Evolutionary conservation across 1,284 basidiomycete species (phyloP), one percentile per base, ranked within the genome.

Genomic region (Moesziomyces sp.): DNA sequence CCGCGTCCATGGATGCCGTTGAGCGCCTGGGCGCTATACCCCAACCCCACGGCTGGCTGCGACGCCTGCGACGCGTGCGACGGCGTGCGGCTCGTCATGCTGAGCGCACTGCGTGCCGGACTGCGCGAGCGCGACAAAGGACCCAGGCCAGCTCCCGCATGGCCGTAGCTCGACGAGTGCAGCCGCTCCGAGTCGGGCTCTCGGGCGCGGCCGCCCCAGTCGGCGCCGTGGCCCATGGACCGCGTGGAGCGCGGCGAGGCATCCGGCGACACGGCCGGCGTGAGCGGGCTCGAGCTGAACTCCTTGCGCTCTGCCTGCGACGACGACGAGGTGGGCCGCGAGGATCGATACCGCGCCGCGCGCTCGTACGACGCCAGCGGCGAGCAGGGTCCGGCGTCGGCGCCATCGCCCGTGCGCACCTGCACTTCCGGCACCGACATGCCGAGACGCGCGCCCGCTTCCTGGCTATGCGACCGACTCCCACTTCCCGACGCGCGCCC

Each of bases 1-100:
- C 82, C 82, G 24, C 74, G 74, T 5, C 82, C 81, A 24, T 73
- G 58, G 19, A 82, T 78, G 42, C 71, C 56, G 49, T 68, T 62
- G 24, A 50, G n/a, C 11, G 26, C 58, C 30, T 69, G 66, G 14
- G 52, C 33, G 19, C 35, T 10, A 16, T 48, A 45, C 2, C 52
- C 48, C 24, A 19, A 26, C 51, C 14, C 55, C 19, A 23, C 28
- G 14, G 45, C n/a, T 4, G 63, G 40, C 47, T 66, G 63, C 30
- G 66, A 74, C 42, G 51, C 38, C 13, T 70, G 66, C 52, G 66
- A 70, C 9, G 38, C 45, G 45, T 73, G 63, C 38, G 70, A 73
- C 13, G 65, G 52, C 10, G 57, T 69, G 18, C 65, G 60, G 52
- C 65, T 69, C 6, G 65, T 61, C 65, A 69, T 68, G 35, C 47